phyloP scores from a whole-genome alignment of 2,329 filamentous ascomycete genomes.

The Talaromyces funiculosus region DNA sequence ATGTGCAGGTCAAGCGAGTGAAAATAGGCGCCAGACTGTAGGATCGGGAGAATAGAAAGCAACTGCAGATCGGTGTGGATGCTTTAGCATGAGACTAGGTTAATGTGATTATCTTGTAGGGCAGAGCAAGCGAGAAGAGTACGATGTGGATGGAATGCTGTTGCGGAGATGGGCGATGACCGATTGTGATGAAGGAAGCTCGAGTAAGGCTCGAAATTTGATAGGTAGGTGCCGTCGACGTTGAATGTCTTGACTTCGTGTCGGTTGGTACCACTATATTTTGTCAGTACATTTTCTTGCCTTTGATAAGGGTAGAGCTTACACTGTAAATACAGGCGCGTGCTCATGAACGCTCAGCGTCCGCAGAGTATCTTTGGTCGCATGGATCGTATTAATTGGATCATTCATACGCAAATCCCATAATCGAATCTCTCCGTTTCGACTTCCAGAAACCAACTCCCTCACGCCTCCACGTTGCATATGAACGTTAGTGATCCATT shows the following conservation, averaged over 20 bases:
- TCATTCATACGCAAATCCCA: slow-evolving; percentile 92
- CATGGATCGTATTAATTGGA: slow-evolving; percentile 66
- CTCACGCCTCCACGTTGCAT: slow-evolving; percentile 93
- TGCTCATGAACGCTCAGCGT: slow-evolving; percentile 94
- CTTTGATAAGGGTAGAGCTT: slow-evolving; percentile 42
- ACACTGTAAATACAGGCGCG: slow-evolving; percentile 90
- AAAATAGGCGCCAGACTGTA: slow-evolving; percentile 3
- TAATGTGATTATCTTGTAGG: slow-evolving; percentile 82
- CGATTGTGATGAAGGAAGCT: slow-evolving; percentile 79
- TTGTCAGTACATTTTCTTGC: slow-evolving; percentile 5
- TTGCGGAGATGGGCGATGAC: slow-evolving; percentile 75
- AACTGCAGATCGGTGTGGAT: neutral
- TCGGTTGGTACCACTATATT: slow-evolving; percentile 70
- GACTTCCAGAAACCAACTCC: slow-evolving; percentile 82
- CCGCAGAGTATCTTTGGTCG: slow-evolving; percentile 70
- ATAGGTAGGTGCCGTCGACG: slow-evolving; percentile 72
- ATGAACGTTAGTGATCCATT: slow-evolving; percentile 94
- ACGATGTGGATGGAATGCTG: slow-evolving; percentile 90
- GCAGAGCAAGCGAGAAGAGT: slow-evolving; percentile 86
- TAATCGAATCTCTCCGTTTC: slow-evolving; percentile 87
- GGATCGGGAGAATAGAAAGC: neutral
- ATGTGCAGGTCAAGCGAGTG: neutral
- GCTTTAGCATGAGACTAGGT: slow-evolving; percentile 59
- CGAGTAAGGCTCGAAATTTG: slow-evolving; percentile 81
- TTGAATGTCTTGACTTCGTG: slow-evolving; percentile 92